These are phyloP conservation scores for Phytopythium montanum DNA, from an alignment of 352 stramenopile genomes.

Conservation along the genomic window DNA sequence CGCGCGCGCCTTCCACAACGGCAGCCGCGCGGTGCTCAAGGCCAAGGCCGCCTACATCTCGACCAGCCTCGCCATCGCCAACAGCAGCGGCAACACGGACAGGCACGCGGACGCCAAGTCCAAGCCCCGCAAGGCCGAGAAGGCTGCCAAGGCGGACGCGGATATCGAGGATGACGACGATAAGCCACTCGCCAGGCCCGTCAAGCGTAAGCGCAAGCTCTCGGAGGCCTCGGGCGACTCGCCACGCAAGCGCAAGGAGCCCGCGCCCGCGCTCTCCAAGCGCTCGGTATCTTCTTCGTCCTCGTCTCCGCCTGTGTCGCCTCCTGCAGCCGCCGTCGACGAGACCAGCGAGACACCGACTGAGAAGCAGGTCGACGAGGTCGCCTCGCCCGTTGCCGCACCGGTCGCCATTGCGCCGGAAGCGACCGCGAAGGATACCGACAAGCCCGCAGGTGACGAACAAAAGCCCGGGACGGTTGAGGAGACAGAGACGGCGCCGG, in stretches of 20 bases:
- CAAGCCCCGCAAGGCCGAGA: slow-evolving; percentile 27
- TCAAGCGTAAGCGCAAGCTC: slow-evolving; percentile 44
- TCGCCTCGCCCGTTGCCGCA: not conserved
- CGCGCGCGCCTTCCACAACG: slow-evolving; percentile 66
- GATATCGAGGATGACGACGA: too few species aligned
- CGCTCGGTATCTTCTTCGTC: not conserved
- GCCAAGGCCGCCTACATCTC: slow-evolving; percentile 37
- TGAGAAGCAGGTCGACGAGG: slow-evolving; percentile 1
- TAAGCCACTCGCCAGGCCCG: slow-evolving; percentile 6
- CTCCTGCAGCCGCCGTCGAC: not conserved
- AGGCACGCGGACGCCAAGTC: slow-evolving; percentile 18
- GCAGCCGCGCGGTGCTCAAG: slow-evolving; percentile 43
- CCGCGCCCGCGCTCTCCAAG: not conserved
- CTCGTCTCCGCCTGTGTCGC: not conserved
- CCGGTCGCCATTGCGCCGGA: not conserved
- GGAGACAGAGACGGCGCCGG: not conserved
- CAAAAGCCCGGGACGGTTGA: not conserved
- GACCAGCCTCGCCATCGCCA: slow-evolving; percentile 24
- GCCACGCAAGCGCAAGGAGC: slow-evolving; percentile 13
- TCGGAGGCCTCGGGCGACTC: slow-evolving; percentile 20
- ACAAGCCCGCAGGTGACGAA: not conserved
- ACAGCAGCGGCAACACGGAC: slow-evolving; percentile 12
- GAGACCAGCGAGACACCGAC: not conserved
- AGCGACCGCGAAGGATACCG: not conserved
- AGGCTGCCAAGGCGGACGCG: slow-evolving; percentile 21